Evolutionary conservation across 768 basidiomycete genomes (phyloP), one percentile per base, ranked within the genome.

Genomic region (Steccherinum ochraceum): DNA sequence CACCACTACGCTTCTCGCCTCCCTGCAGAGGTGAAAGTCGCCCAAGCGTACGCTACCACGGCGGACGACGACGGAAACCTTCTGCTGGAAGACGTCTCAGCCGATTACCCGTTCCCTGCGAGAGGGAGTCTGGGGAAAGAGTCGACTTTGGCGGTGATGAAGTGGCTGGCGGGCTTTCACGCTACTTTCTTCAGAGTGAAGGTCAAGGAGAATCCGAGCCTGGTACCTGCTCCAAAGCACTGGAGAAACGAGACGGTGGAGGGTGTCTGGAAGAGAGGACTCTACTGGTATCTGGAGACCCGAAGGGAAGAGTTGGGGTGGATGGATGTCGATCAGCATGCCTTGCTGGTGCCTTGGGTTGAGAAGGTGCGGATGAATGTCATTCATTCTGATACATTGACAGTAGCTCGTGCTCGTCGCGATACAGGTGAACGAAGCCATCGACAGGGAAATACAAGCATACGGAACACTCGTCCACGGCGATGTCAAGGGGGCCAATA

Each of bases 271-370:
- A 39, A 45, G 49, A 30, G 53, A 19, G 56, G 56, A 3, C 53
- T 52, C 23, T 57, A 57, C 24, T 57, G 49, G 45, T 57, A 57
- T 42, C 50, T 54, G 18, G 56, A 57, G 27, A 57, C 53, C 1
- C 45, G 56, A 3, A 27, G 50, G 26, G 53, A 57, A 24, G 56
- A 57, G 44, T 49, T 57, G 3, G 56, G 42, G 16, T 26, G 54
- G 49, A 54, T 40, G 2, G 50, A 57, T 20, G 40, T 43, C 35
- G 56, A 48, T 12, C 45, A 51, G 46, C 46, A 57, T 26, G 40
- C 16, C 4, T 57, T 52, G 56, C 46, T 54, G n/a, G 7, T 54
- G 42, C 56, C 56, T 3, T 57, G 56, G 56, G 42, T 57, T n/a
- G 52, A 57, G 20, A 54, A 56, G 42, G 56, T 57, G 30, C 5